phyloP scores from a whole-genome alignment of 176 grass and related monocot species.

The Themeda triandra region DNA sequence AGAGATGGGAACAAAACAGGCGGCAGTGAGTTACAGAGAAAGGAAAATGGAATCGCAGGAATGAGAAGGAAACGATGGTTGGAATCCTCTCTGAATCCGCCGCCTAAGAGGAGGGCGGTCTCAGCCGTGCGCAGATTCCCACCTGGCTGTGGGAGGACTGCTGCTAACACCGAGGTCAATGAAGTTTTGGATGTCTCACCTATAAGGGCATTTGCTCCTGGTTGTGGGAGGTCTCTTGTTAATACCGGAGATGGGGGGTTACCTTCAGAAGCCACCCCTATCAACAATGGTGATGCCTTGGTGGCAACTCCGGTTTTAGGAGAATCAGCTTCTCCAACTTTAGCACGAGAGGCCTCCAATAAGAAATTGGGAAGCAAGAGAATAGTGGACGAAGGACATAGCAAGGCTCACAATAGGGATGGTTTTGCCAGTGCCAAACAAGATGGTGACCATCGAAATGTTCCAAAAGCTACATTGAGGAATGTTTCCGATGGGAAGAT shows the following conservation, averaged over 20 bases:
- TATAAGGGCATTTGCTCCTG: neutral
- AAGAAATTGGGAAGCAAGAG: constrained; percentile 10
- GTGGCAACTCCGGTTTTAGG: neutral
- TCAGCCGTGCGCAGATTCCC: constrained; percentile 50
- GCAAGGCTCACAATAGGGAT: neutral
- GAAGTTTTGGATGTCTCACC: neutral
- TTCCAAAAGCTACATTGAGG: neutral
- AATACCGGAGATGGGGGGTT: neutral
- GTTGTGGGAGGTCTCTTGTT: too few relatives aligned
- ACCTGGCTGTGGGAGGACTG: constrained; percentile 36
- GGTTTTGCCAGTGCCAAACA: constrained; percentile 5
- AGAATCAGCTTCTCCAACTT: neutral
- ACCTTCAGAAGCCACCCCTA: neutral
- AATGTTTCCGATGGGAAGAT: neutral
- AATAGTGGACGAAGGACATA: constrained; percentile 13
- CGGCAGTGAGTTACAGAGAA: constrained; percentile 6
- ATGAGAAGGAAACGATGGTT: constrained; percentile 40
- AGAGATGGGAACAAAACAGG: neutral
- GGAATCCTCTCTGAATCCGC: constrained; percentile 38
- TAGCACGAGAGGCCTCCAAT: neutral
- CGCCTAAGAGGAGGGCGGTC: constrained; percentile 43
- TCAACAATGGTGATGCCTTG: constrained; percentile 7
- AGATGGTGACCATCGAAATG: neutral
- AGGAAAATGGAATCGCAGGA: neutral
- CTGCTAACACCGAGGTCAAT: neutral